phyloP scores from a whole-genome alignment of 257 asterid genomes.

The Misopates orontium region DNA sequence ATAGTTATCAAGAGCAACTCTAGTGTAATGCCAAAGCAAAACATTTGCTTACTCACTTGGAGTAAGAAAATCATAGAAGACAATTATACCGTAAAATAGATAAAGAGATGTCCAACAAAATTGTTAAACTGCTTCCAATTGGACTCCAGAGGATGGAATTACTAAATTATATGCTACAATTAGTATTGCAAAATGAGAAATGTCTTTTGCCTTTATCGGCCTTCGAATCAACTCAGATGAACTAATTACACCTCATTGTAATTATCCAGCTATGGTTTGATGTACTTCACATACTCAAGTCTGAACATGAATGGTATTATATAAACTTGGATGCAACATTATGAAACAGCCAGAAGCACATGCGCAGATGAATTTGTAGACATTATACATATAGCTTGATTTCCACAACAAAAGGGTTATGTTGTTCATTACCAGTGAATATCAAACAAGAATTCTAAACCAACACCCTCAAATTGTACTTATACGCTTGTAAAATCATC shows the following conservation, averaged over 20 bases:
- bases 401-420: conserved; percentile 12
- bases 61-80: conserved; percentile 3
- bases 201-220: no score
- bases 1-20: conserved; percentile 14
- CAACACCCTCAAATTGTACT: conserved; percentile 9
- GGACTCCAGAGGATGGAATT: conserved; percentile 10
- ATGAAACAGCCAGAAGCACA: not conserved
- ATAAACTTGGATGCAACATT: no score
- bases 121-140: conserved; percentile 1
- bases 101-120: conserved; percentile 10
- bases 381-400: not conserved
- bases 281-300: no score
- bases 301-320: no score
- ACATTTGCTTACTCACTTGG: not conserved
- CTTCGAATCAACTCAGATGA: no score
- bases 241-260: no score
- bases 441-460: conserved; percentile 3
- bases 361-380: conserved; percentile 12
- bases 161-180: conserved; percentile 1
- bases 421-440: not conserved
- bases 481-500: conserved; percentile 15
- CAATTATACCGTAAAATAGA: not conserved
- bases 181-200: not conserved
- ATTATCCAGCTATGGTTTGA: no score
- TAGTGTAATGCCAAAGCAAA: conserved; percentile 16